A percentile compares a stretch with the other conserved stretches of the same genome.
Evolutionary conservation across 306 rosid genomes (phyloP).

Genomic region (Fragaria nilgerrensis): DNA sequence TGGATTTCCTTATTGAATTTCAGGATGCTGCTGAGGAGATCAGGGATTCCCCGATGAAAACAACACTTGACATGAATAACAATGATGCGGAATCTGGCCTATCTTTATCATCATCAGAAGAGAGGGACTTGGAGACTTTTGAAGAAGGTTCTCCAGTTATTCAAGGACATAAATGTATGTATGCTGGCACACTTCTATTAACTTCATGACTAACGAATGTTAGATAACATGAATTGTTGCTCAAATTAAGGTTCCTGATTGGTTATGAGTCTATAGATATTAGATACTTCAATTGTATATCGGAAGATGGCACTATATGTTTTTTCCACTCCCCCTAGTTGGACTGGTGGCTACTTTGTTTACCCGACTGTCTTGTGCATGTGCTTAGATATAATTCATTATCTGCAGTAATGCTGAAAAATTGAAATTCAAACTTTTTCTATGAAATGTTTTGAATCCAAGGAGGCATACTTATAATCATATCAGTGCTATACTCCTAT

Average conservation of each 20-base stretch:
- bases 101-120: slow-evolving; percentile 61
- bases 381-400: slow-evolving; percentile 37
- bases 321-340: background rate
- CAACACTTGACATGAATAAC: slow-evolving; percentile 32
- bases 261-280: background rate
- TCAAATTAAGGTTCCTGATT: background rate
- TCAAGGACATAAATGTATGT: slow-evolving; percentile 30
- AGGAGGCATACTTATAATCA: slow-evolving; percentile 40
- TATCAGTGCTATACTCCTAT: slow-evolving; percentile 29
- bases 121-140: slow-evolving; percentile 31
- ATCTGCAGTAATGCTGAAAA: slow-evolving; percentile 30
- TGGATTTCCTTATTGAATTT: slow-evolving; percentile 56
- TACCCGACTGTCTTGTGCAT: slow-evolving; percentile 30
- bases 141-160: slow-evolving; percentile 45
- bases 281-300: background rate
- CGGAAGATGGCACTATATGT: background rate
- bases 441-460: slow-evolving; percentile 44
- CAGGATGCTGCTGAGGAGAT: slow-evolving; percentile 50
- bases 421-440: slow-evolving; percentile 39
- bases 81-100: slow-evolving; percentile 39
- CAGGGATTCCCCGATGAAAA: slow-evolving; percentile 36
- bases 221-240: background rate
- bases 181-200: slow-evolving; percentile 19
- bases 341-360: background rate
- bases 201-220: background rate